Conservation (phyloP, 148 eudicot genomes). For the Polygonum maritimum region DNA sequence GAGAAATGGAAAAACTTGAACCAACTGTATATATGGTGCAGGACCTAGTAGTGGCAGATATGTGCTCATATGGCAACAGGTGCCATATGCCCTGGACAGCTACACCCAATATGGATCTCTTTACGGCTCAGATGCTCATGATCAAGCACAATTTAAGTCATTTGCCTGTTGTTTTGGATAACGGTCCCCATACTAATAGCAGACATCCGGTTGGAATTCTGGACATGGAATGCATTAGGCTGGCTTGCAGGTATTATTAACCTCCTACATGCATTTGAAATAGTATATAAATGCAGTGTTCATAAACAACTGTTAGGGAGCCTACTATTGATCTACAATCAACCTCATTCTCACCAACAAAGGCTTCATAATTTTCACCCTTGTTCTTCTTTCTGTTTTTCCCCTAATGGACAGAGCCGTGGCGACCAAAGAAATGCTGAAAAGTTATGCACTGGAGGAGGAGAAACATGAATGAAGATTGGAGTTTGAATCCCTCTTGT, state of each 20-base stretch:
- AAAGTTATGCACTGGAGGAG: conserved; percentile 7
- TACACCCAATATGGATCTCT: conserved; percentile 59
- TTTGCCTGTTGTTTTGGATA: conserved; percentile 60
- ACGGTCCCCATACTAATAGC: conserved; percentile 20
- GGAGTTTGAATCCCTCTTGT: neutral
- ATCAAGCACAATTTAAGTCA: conserved; percentile 35
- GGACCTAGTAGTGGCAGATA: conserved; percentile 57
- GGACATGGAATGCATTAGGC: conserved; percentile 66
- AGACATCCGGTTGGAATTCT: conserved; percentile 60
- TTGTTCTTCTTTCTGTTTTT: neutral
- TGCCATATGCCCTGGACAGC: conserved; percentile 32
- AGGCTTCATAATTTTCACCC: neutral
- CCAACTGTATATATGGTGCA: conserved; percentile 14
- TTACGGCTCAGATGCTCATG: conserved; percentile 54
- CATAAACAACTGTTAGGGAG: no score
- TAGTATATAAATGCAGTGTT: no score
- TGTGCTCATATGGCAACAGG: conserved; percentile 30
- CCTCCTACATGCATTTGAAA: neutral
- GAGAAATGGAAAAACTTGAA: neutral
- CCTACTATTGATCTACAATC: no score
- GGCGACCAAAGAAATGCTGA: conserved; percentile 39
- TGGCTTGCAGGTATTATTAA: conserved; percentile 60
- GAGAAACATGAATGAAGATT: neutral
- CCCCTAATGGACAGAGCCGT: conserved; percentile 30
- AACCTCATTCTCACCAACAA: neutral